Base-by-base conservation (phyloP, 2,329 filamentous ascomycete genomes). In the Zarea fungicola region DNA sequence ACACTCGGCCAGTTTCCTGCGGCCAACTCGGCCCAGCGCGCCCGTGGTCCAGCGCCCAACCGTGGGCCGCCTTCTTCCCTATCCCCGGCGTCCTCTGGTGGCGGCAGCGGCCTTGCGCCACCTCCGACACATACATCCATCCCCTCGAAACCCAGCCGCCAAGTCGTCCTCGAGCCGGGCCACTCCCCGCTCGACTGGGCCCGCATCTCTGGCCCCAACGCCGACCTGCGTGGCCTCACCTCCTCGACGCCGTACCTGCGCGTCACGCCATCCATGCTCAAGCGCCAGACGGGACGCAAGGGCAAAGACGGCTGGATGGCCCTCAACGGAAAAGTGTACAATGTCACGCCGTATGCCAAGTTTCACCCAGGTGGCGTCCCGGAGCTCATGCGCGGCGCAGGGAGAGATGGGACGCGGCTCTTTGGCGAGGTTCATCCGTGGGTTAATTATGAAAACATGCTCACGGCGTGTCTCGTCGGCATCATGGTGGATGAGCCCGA, bases 181-280 rank as follows among this genome's bases (percentile, higher is more conserved):
- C 91, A 92, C 72, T 96, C 89, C 2, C 92, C 93, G 0, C 82
- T 99, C 11, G 93, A 99, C 77, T 99, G 93, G 93, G 93, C 93
- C 11, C 83, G 85, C 6, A 78, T 96, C 1, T 79, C 81, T 1
- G 43, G 43, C 18, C 82, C 84, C 2, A 70, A 70, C 25, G 73
- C 79, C 25, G 84, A 89, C 54, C 79, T 90, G 22, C 84, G 86
- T n/a, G 80, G 80, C 32, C 55, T 86, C 52, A 58, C 78, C 55
- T 55, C 74, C 1, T 64, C 67, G 6, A 69, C 74, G 4, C 71
- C 77, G 50, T 75, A 81, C 74, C 70, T 88, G 35, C 83, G 87
- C 39, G 89, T 99, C 29, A 88, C 91, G 6, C 91, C 92, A 1
- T 84, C 83, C 5, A 81, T 89, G 76, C 76, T 99, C 11, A 85